Percentiles rank a stretch among this genome's conserved stretches.
These are phyloP conservation scores for Stephania yunnanensis DNA, from an alignment of 164 flowering plant genomes.

Conservation along the genomic window DNA sequence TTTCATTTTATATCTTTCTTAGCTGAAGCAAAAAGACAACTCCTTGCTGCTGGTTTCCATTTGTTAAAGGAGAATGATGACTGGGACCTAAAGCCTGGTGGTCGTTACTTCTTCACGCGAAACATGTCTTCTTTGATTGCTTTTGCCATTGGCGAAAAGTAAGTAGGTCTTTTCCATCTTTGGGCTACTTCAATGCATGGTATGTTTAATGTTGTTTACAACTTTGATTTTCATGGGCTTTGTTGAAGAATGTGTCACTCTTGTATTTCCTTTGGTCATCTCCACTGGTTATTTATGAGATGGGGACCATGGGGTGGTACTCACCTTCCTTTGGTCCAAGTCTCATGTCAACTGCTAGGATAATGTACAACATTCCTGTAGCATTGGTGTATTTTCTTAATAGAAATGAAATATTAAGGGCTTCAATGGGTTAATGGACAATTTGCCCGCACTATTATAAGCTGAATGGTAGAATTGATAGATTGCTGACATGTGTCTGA, in stretches of 20 bases:
- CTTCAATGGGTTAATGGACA: neutral
- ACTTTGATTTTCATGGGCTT: neutral
- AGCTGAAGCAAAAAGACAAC: constrained; percentile 88
- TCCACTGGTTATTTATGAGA: neutral
- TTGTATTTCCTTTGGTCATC: neutral
- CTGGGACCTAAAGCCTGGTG: constrained; percentile 95
- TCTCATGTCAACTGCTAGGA: too few species aligned
- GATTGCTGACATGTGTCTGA: neutral
- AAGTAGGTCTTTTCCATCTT: constrained; percentile 20
- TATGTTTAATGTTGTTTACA: neutral
- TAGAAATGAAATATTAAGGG: too few species aligned
- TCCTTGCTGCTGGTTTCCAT: constrained; percentile 75
- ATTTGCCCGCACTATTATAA: neutral
- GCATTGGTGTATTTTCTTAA: too few species aligned
- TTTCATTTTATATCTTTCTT: constrained; percentile 13
- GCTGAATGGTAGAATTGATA: neutral
- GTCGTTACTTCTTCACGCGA: constrained; percentile 84
- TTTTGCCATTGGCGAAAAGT: constrained; percentile 89
- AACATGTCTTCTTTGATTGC: constrained; percentile 94
- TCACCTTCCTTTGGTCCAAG: neutral
- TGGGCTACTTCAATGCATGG: neutral
- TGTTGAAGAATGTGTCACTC: too few species aligned
- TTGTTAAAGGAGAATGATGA: constrained; percentile 80
- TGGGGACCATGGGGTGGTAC: neutral
- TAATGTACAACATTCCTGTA: too few species aligned